A percentile compares a stretch with the other conserved stretches of the same genome.
phyloP scores from a whole-genome alignment of 768 basidiomycete genomes.

The Boletus vermiculosoides region DNA sequence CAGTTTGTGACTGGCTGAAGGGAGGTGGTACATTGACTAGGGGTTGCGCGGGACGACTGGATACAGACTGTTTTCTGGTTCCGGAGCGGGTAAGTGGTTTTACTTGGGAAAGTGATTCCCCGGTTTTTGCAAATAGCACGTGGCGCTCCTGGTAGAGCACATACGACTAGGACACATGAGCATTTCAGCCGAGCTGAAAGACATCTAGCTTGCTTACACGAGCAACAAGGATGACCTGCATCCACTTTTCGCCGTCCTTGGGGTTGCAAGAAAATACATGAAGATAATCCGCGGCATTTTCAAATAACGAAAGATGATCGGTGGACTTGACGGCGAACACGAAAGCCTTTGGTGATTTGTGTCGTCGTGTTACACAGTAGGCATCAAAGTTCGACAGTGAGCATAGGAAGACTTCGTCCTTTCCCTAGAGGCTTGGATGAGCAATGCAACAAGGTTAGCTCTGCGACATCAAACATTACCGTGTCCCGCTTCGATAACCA shows the following conservation, averaged over 20 bases:
- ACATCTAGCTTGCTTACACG: constrained; percentile 50
- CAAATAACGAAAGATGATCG: constrained; percentile 82
- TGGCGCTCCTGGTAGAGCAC: constrained; percentile 79
- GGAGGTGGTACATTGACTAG: constrained; percentile 49
- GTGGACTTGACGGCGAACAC: constrained; percentile 88
- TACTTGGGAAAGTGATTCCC: constrained; percentile 24
- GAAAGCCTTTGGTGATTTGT: constrained; percentile 82
- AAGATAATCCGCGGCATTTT: constrained; percentile 83
- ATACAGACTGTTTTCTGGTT: constrained; percentile 37
- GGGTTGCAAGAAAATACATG: constrained; percentile 81
- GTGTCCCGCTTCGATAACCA: constrained; percentile 89
- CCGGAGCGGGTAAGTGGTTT: constrained; percentile 38
- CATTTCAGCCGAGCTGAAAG: neutral
- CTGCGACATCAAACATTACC: constrained; percentile 42
- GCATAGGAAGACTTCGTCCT: constrained; percentile 80
- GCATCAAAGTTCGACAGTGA: constrained; percentile 88
- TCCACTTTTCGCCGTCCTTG: constrained; percentile 72
- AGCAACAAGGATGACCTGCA: constrained; percentile 77
- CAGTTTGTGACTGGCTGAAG: constrained; percentile 26
- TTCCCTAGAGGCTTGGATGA: constrained; percentile 51
- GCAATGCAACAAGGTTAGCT: neutral
- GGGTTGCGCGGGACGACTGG: constrained; percentile 42
- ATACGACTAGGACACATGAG: constrained; percentile 58
- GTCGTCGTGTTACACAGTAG: constrained; percentile 71
- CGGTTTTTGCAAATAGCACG: constrained; percentile 42